phyloP scores from a whole-genome alignment of 2,329 filamentous ascomycete species.

The Colletotrichum karsti region DNA sequence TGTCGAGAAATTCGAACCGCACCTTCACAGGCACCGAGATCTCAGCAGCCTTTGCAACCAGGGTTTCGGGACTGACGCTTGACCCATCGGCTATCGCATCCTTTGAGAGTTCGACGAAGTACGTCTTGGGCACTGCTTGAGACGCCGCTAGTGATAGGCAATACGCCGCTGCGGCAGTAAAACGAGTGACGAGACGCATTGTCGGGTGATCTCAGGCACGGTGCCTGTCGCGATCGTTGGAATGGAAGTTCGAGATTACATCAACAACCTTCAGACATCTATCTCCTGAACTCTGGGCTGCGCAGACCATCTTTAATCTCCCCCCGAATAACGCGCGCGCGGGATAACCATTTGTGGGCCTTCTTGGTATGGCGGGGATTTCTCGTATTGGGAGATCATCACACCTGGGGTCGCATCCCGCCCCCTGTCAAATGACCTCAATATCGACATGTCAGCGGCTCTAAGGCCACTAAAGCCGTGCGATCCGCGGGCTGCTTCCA shows the following conservation, averaged over 20 bases:
- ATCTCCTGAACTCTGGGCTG: neutral
- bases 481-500: neutral
- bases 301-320: neutral
- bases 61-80: neutral
- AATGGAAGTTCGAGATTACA: neutral
- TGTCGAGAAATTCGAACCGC: slow-evolving; percentile 11
- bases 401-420: neutral
- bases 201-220: neutral
- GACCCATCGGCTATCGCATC: neutral
- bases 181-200: neutral
- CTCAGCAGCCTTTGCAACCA: neutral
- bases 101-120: neutral
- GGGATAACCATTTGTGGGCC: neutral
- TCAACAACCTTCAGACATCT: neutral
- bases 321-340: neutral
- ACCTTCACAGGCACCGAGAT: neutral
- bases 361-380: neutral
- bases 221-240: neutral
- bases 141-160: neutral
- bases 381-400: neutral
- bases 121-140: slow-evolving; percentile 5
- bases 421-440: neutral
- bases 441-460: neutral
- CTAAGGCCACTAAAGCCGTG: neutral
- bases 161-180: neutral